phyloP scores from a whole-genome alignment of 2,329 filamentous ascomycete genomes.

The Ceratocystis colombiana region DNA sequence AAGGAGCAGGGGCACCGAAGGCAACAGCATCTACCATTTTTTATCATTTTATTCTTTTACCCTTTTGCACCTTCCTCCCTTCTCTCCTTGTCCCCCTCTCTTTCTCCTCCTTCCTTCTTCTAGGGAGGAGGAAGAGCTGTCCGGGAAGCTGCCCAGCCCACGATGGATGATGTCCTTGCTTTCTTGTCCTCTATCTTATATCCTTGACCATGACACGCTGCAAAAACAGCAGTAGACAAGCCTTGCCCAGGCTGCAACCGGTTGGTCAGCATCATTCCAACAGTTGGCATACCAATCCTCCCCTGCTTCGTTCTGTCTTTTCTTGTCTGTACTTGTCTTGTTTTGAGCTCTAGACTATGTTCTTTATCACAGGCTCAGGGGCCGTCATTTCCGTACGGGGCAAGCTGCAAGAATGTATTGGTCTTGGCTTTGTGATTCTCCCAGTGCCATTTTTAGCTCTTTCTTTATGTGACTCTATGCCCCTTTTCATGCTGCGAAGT shows the following conservation, averaged over 20 bases:
- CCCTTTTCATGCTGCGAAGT: neutral
- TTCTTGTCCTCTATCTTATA: neutral
- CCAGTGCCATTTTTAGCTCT: neutral
- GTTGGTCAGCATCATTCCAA: neutral
- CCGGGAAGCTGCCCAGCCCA: neutral
- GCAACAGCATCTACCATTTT: neutral
- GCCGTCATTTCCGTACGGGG: constrained; percentile 5
- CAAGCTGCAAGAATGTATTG: neutral
- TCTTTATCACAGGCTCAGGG: constrained; percentile 1
- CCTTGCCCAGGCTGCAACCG: neutral
- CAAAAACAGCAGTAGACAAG: neutral
- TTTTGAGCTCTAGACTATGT: neutral
- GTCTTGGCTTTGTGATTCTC: neutral
- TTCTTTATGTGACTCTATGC: neutral
- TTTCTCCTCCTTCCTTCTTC: neutral
- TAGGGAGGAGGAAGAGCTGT: neutral
- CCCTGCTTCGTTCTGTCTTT: neutral
- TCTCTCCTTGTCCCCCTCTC: neutral
- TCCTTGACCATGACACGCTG: neutral
- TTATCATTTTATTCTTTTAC: neutral
- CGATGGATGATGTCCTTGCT: neutral
- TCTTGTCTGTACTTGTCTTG: neutral
- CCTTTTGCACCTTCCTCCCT: neutral
- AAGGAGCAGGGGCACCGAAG: neutral
- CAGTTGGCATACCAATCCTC: neutral